These are phyloP conservation scores for Patellifolia procumbens DNA, from an alignment of 179 eudicot species.

Conservation along the genomic window DNA sequence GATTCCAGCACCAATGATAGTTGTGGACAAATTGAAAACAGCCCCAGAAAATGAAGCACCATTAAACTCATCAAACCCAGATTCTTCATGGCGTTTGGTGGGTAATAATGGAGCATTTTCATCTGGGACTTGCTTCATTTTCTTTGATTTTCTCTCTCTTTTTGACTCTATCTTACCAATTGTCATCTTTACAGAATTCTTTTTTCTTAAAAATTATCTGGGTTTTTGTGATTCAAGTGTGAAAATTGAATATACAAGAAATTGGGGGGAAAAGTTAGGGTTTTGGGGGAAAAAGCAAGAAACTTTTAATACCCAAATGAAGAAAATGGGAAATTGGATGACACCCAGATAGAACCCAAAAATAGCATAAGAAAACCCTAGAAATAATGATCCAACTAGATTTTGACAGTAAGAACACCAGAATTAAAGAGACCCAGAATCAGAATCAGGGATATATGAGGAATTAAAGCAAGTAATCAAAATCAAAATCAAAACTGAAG, in stretches of 20 bases:
- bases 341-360: neutral
- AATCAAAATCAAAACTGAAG: neutral
- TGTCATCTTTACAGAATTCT: conserved; percentile 29
- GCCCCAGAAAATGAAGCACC: conserved; percentile 73
- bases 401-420: too few species aligned
- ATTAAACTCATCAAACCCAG: conserved; percentile 48
- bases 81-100: conserved; percentile 37
- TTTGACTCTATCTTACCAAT: conserved; percentile 29
- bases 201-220: conserved; percentile 1
- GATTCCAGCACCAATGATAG: conserved; percentile 82
- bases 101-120: conserved; percentile 52
- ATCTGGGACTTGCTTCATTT: conserved; percentile 31
- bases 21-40: conserved; percentile 79
- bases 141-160: conserved; percentile 33
- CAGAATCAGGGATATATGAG: too few species aligned
- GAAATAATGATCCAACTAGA: neutral
- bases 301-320: neutral
- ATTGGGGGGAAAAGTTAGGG: conserved; percentile 4
- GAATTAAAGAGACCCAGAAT: neutral
- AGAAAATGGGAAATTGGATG: conserved; percentile 8
- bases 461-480: neutral
- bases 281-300: neutral
- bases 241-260: neutral
- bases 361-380: neutral
- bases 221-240: neutral